These are phyloP conservation scores for Fusarium dimerum DNA, from an alignment of 2,329 filamentous ascomycete genomes.

Conservation along the genomic window DNA sequence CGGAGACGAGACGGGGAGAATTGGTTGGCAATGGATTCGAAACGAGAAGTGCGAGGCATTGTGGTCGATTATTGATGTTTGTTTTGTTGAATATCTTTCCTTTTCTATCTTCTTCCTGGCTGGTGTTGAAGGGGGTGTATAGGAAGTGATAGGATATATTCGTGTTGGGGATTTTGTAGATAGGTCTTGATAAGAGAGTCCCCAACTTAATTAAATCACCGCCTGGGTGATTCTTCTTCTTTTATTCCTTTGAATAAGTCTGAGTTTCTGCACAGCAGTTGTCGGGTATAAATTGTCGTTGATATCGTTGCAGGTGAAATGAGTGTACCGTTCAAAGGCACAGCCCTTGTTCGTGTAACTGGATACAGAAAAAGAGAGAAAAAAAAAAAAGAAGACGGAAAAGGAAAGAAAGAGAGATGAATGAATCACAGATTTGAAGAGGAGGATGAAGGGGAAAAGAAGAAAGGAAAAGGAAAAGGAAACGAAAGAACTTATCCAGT, in stretches of 20 bases:
- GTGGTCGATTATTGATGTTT: background rate
- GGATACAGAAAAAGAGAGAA: no score
- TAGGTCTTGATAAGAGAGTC: background rate
- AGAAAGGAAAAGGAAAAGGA: no score
- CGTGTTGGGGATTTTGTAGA: background rate
- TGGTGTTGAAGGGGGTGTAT: background rate
- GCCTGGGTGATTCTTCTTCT: background rate
- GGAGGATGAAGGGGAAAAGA: no score
- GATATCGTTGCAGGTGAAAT: no score
- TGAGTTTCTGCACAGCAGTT: background rate
- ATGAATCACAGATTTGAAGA: no score
- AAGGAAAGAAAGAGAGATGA: no score
- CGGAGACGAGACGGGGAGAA: slow-evolving; percentile 52
- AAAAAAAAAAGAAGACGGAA: no score
- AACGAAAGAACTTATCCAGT: no score
- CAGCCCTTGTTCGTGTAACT: no score
- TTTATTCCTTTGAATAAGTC: background rate
- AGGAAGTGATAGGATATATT: background rate
- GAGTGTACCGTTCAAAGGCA: no score
- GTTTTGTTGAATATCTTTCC: background rate
- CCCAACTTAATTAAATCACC: background rate
- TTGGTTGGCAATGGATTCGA: slow-evolving; percentile 52
- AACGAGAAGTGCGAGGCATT: slow-evolving; percentile 39
- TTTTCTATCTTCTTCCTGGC: background rate
- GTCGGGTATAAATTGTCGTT: background rate